A percentile compares a stretch with the other conserved stretches of the same genome.
phyloP scores from a whole-genome alignment of 441 rosid species.

The Erodium moschatum region DNA sequence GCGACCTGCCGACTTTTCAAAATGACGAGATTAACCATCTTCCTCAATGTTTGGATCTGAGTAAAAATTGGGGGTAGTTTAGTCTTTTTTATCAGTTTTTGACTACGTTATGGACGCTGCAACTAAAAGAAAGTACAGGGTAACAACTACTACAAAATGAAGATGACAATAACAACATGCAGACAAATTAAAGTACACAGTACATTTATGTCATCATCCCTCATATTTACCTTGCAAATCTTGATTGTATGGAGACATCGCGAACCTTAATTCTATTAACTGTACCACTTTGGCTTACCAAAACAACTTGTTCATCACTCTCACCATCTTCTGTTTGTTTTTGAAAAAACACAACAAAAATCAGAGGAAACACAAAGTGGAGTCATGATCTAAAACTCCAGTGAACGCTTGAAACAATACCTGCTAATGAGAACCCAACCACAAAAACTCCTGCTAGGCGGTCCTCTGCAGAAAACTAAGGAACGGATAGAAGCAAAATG shows the following conservation, averaged over 20 bases:
- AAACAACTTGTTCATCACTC: slow-evolving; percentile 84
- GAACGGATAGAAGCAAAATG: slow-evolving; percentile 6
- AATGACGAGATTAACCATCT: too few species aligned
- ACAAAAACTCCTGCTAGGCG: slow-evolving; percentile 73
- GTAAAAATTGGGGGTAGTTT: too few species aligned
- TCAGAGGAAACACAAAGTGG: not conserved
- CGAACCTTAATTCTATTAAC: slow-evolving; percentile 83
- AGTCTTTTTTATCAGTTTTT: too few species aligned
- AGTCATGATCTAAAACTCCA: slow-evolving; percentile 4
- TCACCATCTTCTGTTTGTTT: slow-evolving; percentile 63
- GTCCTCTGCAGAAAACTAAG: slow-evolving; percentile 67
- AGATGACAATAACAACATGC: too few species aligned
- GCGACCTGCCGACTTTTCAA: too few species aligned
- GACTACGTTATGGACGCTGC: too few species aligned
- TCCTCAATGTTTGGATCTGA: too few species aligned
- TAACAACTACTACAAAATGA: too few species aligned
- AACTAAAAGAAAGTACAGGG: too few species aligned
- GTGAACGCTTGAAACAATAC: slow-evolving; percentile 27
- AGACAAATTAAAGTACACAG: too few species aligned
- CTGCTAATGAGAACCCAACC: slow-evolving; percentile 77
- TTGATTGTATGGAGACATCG: slow-evolving; percentile 82
- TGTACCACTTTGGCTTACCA: slow-evolving; percentile 90
- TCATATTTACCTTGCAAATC: slow-evolving; percentile 56
- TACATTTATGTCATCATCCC: too few species aligned
- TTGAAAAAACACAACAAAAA: slow-evolving; percentile 2